Evolutionary conservation across 345 rosid species (phyloP).

Genomic region (Turnera subulata): DNA sequence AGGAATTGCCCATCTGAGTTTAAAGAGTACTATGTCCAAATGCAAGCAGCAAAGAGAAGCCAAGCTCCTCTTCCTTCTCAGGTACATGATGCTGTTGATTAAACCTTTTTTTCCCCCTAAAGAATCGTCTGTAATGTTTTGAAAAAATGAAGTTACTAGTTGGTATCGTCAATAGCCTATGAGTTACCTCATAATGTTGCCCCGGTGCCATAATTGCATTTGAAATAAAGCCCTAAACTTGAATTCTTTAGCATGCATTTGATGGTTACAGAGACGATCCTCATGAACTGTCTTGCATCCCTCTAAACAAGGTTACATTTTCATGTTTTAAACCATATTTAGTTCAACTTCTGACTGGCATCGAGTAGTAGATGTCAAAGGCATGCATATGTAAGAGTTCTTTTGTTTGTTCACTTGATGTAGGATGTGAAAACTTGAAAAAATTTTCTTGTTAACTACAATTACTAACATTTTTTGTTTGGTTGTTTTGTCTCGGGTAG

Average conservation of each 20-base stretch:
- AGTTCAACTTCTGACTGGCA: not conserved
- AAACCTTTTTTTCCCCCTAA: not conserved
- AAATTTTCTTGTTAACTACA: not conserved
- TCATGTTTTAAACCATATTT: not conserved
- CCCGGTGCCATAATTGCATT: not conserved
- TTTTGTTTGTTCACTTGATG: not conserved
- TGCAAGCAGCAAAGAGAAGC: constrained; percentile 93
- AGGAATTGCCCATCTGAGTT: constrained; percentile 73
- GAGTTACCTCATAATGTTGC: not conserved
- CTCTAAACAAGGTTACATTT: not conserved
- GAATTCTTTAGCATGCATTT: too few relatives aligned
- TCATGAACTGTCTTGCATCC: not conserved
- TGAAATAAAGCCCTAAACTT: too few relatives aligned
- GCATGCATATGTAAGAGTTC: not conserved
- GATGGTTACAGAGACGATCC: too few relatives aligned
- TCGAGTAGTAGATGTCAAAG: not conserved
- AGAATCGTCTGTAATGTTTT: too few relatives aligned
- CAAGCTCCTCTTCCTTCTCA: constrained; percentile 88
- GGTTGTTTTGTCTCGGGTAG: constrained; percentile 33
- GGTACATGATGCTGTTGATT: constrained; percentile 32
- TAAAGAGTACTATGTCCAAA: constrained; percentile 84
- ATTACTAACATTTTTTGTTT: constrained; percentile 6
- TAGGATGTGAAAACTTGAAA: not conserved
- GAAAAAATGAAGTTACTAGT: too few relatives aligned
- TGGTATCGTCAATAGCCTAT: not conserved